A percentile compares a stretch with the other conserved stretches of the same genome.
Conservation (phyloP, 352 stramenopile species). For the Phytophthora crassamura region DNA sequence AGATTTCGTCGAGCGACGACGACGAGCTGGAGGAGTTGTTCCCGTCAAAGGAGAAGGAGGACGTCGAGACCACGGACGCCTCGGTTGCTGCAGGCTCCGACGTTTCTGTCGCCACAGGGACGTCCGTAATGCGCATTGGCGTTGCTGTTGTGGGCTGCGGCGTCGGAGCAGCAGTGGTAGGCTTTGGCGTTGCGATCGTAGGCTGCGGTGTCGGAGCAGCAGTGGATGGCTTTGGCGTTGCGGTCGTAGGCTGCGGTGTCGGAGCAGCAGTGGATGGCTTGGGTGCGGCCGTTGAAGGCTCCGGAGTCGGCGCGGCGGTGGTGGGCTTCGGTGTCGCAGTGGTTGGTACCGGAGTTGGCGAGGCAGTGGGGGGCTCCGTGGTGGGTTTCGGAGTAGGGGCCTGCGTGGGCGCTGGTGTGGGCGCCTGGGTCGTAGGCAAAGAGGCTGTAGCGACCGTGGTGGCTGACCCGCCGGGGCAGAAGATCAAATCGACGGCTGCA, state of each 20-base stretch:
- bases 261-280: not conserved
- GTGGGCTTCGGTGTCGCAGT: slow-evolving; percentile 6
- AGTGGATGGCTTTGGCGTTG: not conserved
- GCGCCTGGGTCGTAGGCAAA: slow-evolving; percentile 7
- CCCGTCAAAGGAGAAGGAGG: not conserved
- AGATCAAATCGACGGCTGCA: slow-evolving; percentile 57
- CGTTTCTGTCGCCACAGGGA: not conserved
- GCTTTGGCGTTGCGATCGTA: slow-evolving; percentile 11
- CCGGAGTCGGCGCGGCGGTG: slow-evolving; percentile 2
- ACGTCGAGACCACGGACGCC: slow-evolving; percentile 4
- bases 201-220: slow-evolving; percentile 22
- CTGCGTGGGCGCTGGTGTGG: slow-evolving; percentile 19
- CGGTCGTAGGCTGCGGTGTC: slow-evolving; percentile 2
- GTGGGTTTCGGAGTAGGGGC: slow-evolving; percentile 5
- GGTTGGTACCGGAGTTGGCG: slow-evolving; percentile 5
- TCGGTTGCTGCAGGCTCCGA: not conserved
- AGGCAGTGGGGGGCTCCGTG: not conserved
- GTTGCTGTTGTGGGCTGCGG: slow-evolving; percentile 10
- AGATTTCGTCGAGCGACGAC: slow-evolving; percentile 9
- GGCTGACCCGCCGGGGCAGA: slow-evolving; percentile 50
- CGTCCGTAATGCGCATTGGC: not conserved
- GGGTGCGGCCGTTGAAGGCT: not conserved
- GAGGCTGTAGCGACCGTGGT: slow-evolving; percentile 10
- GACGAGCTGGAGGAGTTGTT: slow-evolving; percentile 25
- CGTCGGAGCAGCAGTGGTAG: slow-evolving; percentile 16